Conservation (phyloP, 2,329 filamentous ascomycete genomes). For the Colletotrichum australisinense region DNA sequence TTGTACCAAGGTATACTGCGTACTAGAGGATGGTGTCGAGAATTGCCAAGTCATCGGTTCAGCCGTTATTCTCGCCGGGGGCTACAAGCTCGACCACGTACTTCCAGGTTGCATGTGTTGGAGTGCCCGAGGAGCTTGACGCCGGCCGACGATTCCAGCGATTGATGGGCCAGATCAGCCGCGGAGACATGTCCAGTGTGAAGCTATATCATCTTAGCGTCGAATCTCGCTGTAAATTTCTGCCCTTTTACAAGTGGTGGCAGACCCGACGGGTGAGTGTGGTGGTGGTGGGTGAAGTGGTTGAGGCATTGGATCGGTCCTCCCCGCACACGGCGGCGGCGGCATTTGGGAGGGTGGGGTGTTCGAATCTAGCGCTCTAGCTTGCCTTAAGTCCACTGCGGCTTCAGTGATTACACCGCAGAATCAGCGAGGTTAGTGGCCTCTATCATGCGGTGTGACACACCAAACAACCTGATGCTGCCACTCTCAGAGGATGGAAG, state of each 20-base stretch:
- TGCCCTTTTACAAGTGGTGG: not conserved
- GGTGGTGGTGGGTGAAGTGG: not conserved
- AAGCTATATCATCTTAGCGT: not conserved
- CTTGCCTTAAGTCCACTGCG: not conserved
- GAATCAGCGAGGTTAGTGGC: not conserved
- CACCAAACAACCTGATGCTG: not conserved
- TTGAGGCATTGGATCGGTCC: not conserved
- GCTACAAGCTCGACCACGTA: too few species aligned
- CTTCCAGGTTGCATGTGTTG: too few species aligned
- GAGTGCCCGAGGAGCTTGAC: too few species aligned
- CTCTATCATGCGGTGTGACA: not conserved
- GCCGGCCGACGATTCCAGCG: constrained; percentile 11
- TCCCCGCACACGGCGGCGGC: not conserved
- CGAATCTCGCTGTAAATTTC: not conserved
- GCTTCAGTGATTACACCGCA: not conserved
- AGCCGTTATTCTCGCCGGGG: constrained; percentile 2
- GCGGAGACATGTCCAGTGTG: too few species aligned
- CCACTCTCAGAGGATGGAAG: not conserved
- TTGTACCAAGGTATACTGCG: not conserved
- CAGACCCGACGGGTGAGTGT: not conserved
- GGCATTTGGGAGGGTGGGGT: not conserved
- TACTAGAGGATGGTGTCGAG: not conserved
- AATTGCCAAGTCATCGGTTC: not conserved
- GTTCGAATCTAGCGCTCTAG: not conserved
- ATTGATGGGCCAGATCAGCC: not conserved